Base-by-base conservation (phyloP, 768 basidiomycete species). In the Cystofilobasidium ferigula region DNA sequence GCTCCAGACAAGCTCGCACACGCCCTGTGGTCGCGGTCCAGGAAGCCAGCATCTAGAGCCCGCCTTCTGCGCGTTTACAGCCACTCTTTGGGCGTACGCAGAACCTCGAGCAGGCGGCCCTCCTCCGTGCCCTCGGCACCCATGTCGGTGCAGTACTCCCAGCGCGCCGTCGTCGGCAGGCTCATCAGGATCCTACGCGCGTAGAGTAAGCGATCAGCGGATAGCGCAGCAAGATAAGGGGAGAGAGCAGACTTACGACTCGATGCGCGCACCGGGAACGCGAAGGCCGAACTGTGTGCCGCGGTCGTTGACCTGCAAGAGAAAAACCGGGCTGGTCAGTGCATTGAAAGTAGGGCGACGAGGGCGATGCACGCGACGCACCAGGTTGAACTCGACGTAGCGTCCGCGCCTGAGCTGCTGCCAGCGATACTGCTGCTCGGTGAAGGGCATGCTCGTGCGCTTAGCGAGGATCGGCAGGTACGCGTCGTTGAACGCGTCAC, bases 381-480 rank as follows among this genome's bases (percentile, higher is more conserved):
- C 73, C 87, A 93, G 75, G 75, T 92, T 92, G 78, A 92, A 99
- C 75, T 99, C 94, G 60, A 94, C 94, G 73, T 97, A 53, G 14
- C 40, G 38, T 14, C 71, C 62, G 45, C 93, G 80, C 47, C 95
- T 81, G 32, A 99, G 71, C 62, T 94, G 82, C 76, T 98, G 94
- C 95, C 95, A 99, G 58, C 93, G 81, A 57, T 91, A 82, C 71
- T 79, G 73, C 48, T 74, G 83, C 30, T 84, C 81, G 57, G 81
- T 81, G 69, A 73, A 79, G 1, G 71, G 69, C 63, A 71, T 74
- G 62, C 76, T 69, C 61, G 80, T 79, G 14, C 88, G 81, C 40
- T 78, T 79, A 63, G 81, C 71, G 48, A 99, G 79, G 73, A 98
- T 87, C 24, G 95, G 94, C 53, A 95, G 70, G 75, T 97, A 98